Evolutionary conservation across 805 yeast genomes (phyloP).

Genomic region (Spathaspora passalidarum): DNA sequence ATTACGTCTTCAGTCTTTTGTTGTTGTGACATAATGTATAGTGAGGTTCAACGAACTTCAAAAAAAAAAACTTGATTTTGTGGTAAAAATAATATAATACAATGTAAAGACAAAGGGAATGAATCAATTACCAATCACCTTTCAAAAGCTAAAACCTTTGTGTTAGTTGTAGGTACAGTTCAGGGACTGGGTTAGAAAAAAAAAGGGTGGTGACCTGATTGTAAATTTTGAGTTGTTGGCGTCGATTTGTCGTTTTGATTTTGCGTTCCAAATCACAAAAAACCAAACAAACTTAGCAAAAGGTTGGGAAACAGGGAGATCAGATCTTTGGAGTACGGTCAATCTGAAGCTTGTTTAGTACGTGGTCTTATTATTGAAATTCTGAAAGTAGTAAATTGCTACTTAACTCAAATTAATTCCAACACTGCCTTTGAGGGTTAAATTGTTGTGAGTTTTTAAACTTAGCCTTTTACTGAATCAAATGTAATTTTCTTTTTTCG

Average conservation of each 20-base stretch:
- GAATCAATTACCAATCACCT: too few species aligned
- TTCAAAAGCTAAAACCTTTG: too few species aligned
- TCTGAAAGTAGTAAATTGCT: not conserved
- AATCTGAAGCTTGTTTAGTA: not conserved
- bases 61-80: too few species aligned
- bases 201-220: too few species aligned
- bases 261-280: not conserved
- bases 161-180: too few species aligned
- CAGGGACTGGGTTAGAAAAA: too few species aligned
- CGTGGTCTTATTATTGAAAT: not conserved
- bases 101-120: too few species aligned
- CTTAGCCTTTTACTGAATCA: not conserved
- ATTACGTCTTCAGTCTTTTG: slow-evolving; percentile 29
- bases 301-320: too few species aligned
- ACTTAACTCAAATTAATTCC: not conserved
- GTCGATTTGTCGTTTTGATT: not conserved
- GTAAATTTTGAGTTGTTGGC: too few species aligned
- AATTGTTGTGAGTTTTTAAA: not conserved
- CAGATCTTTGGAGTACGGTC: too few species aligned
- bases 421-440: not conserved
- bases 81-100: too few species aligned
- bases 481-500: not conserved
- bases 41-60: not conserved
- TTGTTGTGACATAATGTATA: not conserved
- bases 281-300: not conserved